phyloP scores from a whole-genome alignment of 1,284 basidiomycete genomes.

The Dichomitus squalens region DNA sequence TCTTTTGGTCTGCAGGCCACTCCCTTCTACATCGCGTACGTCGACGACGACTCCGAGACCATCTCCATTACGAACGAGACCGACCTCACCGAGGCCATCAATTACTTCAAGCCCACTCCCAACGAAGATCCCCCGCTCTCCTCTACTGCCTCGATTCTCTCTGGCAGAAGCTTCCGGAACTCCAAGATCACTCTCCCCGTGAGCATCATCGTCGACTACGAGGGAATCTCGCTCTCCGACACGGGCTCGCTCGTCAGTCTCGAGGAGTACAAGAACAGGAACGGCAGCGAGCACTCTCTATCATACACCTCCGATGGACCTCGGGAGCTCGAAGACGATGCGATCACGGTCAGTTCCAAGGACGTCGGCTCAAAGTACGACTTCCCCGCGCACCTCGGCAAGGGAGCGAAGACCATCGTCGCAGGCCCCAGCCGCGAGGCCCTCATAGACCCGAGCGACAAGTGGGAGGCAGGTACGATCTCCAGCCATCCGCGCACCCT shows the following conservation, averaged over 20 bases:
- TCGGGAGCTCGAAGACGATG: constrained; percentile 65
- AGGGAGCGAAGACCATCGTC: constrained; percentile 32
- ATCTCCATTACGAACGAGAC: constrained; percentile 68
- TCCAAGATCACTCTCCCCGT: constrained; percentile 77
- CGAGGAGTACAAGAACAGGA: constrained; percentile 68
- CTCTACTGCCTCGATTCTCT: constrained; percentile 74
- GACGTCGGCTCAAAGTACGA: constrained; percentile 47
- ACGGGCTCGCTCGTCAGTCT: constrained; percentile 77
- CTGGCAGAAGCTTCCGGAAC: constrained; percentile 66
- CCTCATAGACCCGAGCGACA: constrained; percentile 20
- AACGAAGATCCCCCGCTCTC: constrained; percentile 67
- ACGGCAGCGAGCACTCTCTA: constrained; percentile 61
- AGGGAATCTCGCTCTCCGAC: constrained; percentile 89
- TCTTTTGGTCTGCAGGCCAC: constrained; percentile 12
- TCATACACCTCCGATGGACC: constrained; percentile 41
- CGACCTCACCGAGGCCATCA: constrained; percentile 84
- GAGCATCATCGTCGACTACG: constrained; percentile 81
- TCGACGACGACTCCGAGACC: constrained; percentile 84
- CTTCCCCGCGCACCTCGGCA: constrained; percentile 16
- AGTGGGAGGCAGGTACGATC: constrained; percentile 25
- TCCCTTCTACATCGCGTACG: constrained; percentile 61
- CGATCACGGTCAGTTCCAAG: constrained; percentile 71
- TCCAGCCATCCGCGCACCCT: constrained; percentile 23
- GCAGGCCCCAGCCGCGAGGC: constrained; percentile 29
- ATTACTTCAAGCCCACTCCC: constrained; percentile 73